Base-by-base conservation (phyloP, 1,139 yeast genomes). In the Pneumocystis oryctolagi region DNA sequence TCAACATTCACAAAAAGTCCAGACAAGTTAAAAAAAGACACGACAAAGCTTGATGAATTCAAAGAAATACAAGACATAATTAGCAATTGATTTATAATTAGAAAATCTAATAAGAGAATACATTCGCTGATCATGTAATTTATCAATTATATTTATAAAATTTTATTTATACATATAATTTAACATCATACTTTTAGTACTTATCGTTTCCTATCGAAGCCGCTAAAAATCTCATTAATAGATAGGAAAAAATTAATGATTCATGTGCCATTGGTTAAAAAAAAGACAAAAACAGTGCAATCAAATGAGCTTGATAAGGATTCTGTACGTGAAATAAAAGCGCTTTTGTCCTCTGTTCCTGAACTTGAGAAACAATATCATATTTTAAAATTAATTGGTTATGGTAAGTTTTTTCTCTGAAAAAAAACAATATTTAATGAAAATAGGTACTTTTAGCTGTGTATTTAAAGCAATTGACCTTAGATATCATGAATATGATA, bases 381-480 rank as follows among this genome's bases (percentile, higher is more conserved):
- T 53, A 61, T 64, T 16, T 39, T 64, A 5, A 39, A 58, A 14
- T 58, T 64, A 25, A 62, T 64, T 31, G 66, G 66, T 14, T 61
- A 63, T 12, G 55, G 55, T 47, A 12, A 12, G 3, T 12, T 12
- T 25, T 25, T 25, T 25, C 20, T 12, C 8, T 6, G 14, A 12
- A 18, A n/a, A 47, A 47, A 42, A 20, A 25, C 2, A 14, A 4
- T 28, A 2, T 20, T 25, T 47, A 47, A 47, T 47, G 5, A 6
- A 12, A 47, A 47, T 18, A 47, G 66, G 66, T 1, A 59, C 64
- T 5, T 64, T 64, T 58, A 62, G 64, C 20, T 55, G 64, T 9
- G 66, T 64, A 16, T 64, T 63, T 20, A 63, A 63, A 35, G 66
- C 66, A 2, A 47, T 47, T 47, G 55, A 47, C 14, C 5, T 47